Base-by-base conservation (phyloP, 352 stramenopile species). In the Peronospora tabacina region DNA sequence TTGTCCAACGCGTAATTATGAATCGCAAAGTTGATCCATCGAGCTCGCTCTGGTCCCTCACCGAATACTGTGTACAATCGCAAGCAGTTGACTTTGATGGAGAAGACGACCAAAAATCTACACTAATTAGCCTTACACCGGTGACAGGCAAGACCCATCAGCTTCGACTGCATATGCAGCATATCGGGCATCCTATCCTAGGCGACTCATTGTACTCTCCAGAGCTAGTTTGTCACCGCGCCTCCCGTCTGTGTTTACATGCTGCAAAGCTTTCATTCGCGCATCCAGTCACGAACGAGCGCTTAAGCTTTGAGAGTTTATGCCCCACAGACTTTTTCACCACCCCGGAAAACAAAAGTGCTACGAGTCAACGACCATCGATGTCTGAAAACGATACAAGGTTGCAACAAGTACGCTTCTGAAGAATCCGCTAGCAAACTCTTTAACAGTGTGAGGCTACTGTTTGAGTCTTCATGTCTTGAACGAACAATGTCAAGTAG, bases 121-220 rank as follows among this genome's bases (percentile, higher is more conserved):
- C 75, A 5, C 55, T 82, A 10, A 51, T 94, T 50, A 48, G 83
- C 37, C 75, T 95, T 26, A 75, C 63, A 40, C 81, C 85, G 1
- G 44, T 89, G 29, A 93, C 82, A 0, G 81, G 82, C 33, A 82
- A 95, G 63, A 96, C 87, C n/a, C 93, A 98, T 71, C 93, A 98
- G 68, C 69, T 98, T 20, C 90, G 95, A 66, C 84, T 97, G 39
- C 93, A 98, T 60, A 88, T 96, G 76, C 71, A 89, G 24, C 70
- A 88, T 15, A 61, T 97, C 38, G 90, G 88, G 8, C 86, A 97
- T 56, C 85, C 91, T 9, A 97, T 98, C 52, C 68, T 97, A 1
- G 93, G 90, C 11, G 93, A 98, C 63, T 79, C 70, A 26, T 62
- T 96, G 4, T 97, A 98, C 43, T 72, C 62, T 16, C 62, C 62